Base-by-base conservation (phyloP, 345 rosid genomes). In the Camelina laxa region DNA sequence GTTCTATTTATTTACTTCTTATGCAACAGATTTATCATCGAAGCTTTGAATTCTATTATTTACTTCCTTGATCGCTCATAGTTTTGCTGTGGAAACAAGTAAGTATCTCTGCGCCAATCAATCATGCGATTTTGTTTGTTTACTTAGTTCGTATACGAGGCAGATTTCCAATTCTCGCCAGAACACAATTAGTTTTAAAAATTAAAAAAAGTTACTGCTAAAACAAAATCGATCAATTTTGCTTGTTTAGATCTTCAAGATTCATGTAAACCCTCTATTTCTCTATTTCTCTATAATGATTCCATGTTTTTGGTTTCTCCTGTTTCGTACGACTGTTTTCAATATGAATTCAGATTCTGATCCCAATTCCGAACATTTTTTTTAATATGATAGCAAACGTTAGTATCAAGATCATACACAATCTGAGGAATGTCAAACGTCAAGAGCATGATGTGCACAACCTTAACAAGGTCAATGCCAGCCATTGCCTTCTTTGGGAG, bases 401-500 rank as follows among this genome's bases (percentile, higher is more conserved):
- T 9, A 9, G 12, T 38, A 9, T 38, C 13, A 38, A 10, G 41
- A 38, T 9, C 39, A 36, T 36, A 38, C 13, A 69, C 19, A 33
- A 44, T 20, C 19, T 16, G 5, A 62, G 22, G 38, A 60, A 77
- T 71, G 56, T 47, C 61, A 0, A 65, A 49, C 49, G 67, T 71
- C 48, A 71, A 65, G 68, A 65, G 21, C 15, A 72, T 70, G 54
- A 58, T 70, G 12, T 24, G 61, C 62, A 58, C 53, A 47, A 30
- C 68, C 44, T 20, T 71, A 59, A 49, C 68, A 50, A 77, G n/a
- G 64, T 77, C 80, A 30, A 71, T 77, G 73, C 80, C 80, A 39
- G 68, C 76, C 9, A 71, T 77, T 20, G 76, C 76, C 11, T 77
- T 77, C 72, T 49, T 77, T 21, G 80, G 80, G 14, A 77, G 80